Evolutionary conservation across 768 basidiomycete genomes (phyloP), one percentile per base, ranked within the genome.

Genomic region (Suillus subaureus): DNA sequence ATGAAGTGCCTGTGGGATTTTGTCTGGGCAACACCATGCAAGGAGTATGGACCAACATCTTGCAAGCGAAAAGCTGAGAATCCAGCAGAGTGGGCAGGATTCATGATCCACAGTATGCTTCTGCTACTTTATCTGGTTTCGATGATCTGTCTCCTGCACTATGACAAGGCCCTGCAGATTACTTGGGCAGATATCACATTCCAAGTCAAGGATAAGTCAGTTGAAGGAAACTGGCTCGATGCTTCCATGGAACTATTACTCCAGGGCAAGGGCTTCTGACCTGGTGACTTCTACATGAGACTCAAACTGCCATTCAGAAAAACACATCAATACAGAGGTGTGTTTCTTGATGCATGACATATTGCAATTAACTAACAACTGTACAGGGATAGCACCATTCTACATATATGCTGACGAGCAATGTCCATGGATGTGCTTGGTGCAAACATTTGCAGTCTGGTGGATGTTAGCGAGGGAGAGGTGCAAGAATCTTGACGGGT

Each of bases 161-260:
- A 75, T 61, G 78, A 79, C 61, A 76, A 80, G 51, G 79, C 75
- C 1, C 67, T 80, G 0, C 76, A 75, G 43, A 77, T 80, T 23
- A 67, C 72, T 35, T 33, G 69, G 21, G 66, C 75, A 18, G 67
- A 80, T n/a, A 64, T 79, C 12, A 57, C 58, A 4, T 8, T 66
- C 23, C 62, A 61, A 35, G 61, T 65, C 23, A 63, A 40, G 37
- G 62, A 63, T 37, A 7, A 26, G 6, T 13, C 49, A 12, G 8
- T 65, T 5, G 12, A 60, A 12, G 51, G 12, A 3, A 15, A 54
- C 18, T 65, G 64, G 61, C 42, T 39, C 6, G 33, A 63, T 13
- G 7, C 28, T 0, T 21, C 62, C 6, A 13, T 52, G 1, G 52
- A 63, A 31, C 37, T 56, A 49, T 42, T 63, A 28, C 23, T 33